Evolutionary conservation across 1,139 yeast species (phyloP), one percentile per base, ranked within the genome.

Genomic region (Pichia sp.): DNA sequence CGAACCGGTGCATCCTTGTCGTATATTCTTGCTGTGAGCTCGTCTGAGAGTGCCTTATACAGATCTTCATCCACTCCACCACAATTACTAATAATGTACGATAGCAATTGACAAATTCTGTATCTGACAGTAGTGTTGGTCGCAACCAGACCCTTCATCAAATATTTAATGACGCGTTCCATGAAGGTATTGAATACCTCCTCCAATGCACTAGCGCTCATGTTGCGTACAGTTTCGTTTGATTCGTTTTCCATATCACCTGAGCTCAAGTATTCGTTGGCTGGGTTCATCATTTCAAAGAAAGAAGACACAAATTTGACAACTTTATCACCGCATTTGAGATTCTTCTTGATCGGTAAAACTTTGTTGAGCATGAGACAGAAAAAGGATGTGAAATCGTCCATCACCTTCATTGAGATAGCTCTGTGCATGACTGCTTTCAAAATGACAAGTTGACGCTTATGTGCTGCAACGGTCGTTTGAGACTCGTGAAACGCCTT

Each of bases 401-500:
- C 76, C 39, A 71, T 78, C 32, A 64, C 60, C 1, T 66, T 74
- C 27, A 75, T 59, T 13, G 66, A 67, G 5, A 65, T 58, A 1
- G 94, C 76, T 45, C 73, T 69, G 17, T 62, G 51, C 44, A 80
- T 84, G 13, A 84, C 63, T 33, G 71, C 70, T 50, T 70, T 71
- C 53, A 85, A 57, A 9, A 83, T 71, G 11, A 77, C 72, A 7
- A 79, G 74, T 39, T 84, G 76, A 50, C 84, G 81, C 32, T 84
- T 66, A 57, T 87, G 96, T 3, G 88, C 81, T 0, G 91, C 78
- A 25, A 79, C 66, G 2, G 84, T 69, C 26, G 60, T 44, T 51
- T 88, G 97, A 0, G 93, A 86, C 41, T 81, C 91, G 51, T 83
- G 93, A 53, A 88, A 88, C 3, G 80, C 77, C 39, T 73, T 77